Evolutionary conservation across 2,329 filamentous ascomycete genomes (phyloP).

Genomic region (Didymella exigua): DNA sequence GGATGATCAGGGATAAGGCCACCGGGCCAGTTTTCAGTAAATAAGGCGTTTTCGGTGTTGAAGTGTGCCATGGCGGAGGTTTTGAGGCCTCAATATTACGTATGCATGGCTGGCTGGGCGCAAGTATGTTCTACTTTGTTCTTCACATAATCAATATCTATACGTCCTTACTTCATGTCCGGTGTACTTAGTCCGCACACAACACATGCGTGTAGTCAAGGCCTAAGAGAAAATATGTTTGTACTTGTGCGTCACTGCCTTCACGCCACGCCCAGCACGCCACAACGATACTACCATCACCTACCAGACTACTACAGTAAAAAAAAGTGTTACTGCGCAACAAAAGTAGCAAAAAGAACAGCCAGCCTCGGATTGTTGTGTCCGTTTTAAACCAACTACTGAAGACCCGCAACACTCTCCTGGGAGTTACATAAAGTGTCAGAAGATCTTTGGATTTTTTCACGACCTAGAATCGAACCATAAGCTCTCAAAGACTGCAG

Average conservation of each 20-base stretch:
- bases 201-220: no score
- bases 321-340: no score
- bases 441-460: neutral
- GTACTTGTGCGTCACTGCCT: no score
- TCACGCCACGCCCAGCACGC: no score
- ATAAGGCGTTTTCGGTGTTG: constrained; percentile 6
- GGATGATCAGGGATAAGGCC: neutral
- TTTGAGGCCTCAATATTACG: neutral
- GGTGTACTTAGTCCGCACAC: no score
- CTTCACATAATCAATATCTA: neutral
- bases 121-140: neutral
- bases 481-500: neutral
- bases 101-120: neutral
- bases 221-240: no score
- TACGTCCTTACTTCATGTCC: no score
- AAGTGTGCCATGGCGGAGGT: neutral
- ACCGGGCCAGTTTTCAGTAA: neutral
- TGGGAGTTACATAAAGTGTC: neutral
- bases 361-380: neutral
- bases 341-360: neutral
- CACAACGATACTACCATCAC: no score
- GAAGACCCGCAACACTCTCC: neutral
- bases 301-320: no score
- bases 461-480: neutral
- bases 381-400: neutral